phyloP scores from a whole-genome alignment of 2,329 filamentous ascomycete species.

The Graphium sp. region DNA sequence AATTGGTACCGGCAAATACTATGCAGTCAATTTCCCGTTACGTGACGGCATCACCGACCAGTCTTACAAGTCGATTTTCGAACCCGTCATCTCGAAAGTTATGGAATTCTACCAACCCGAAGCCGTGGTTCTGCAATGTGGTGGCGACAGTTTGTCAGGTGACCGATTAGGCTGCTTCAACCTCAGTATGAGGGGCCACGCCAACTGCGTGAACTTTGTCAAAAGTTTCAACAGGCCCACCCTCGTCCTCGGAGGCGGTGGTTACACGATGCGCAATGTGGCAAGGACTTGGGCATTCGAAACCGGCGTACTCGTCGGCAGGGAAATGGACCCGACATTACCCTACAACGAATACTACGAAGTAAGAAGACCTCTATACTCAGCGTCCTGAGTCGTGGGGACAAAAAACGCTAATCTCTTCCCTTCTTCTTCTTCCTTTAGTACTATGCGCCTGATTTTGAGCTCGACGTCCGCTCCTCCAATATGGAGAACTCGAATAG shows the following conservation, averaged over 20 bases:
- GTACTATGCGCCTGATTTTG: constrained; percentile 85
- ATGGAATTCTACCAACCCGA: constrained; percentile 80
- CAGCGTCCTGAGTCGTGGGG: too few relatives aligned
- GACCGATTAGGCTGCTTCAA: constrained; percentile 96
- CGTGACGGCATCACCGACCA: constrained; percentile 83
- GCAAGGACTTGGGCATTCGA: constrained; percentile 95
- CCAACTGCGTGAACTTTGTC: constrained; percentile 83
- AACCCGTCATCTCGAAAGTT: constrained; percentile 72
- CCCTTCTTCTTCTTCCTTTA: constrained; percentile 21
- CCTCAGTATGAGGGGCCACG: constrained; percentile 89
- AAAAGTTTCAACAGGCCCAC: constrained; percentile 74
- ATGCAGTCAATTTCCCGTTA: constrained; percentile 80
- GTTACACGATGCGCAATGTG: constrained; percentile 95
- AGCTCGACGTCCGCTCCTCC: constrained; percentile 74
- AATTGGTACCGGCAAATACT: constrained; percentile 75
- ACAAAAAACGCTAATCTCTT: constrained; percentile 24
- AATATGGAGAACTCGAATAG: constrained; percentile 89
- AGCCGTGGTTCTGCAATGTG: constrained; percentile 90
- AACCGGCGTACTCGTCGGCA: constrained; percentile 74
- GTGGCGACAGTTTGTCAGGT: constrained; percentile 84
- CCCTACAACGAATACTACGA: constrained; percentile 96
- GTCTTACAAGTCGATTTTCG: constrained; percentile 82
- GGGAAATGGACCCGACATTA: constrained; percentile 65
- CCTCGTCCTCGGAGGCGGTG: constrained; percentile 85
- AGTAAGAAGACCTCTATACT: constrained; percentile 24